Conservation (phyloP, 306 rosid species). For the Geum urbanum region DNA sequence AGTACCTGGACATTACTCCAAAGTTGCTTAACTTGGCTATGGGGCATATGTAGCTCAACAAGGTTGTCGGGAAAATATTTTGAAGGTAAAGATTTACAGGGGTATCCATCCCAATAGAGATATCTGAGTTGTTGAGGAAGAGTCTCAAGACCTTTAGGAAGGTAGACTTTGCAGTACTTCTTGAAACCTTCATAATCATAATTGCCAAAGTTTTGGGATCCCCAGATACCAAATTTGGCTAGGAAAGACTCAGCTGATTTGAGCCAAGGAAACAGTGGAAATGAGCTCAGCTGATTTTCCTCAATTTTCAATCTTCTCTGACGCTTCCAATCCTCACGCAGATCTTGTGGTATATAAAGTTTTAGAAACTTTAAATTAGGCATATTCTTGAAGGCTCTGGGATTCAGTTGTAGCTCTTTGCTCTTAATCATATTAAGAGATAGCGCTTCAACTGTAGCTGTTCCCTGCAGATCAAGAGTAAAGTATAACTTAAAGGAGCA, state of each 20-base stretch:
- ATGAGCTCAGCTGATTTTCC: not conserved
- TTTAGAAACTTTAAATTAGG: slow-evolving; percentile 19
- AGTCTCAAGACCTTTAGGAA: not conserved
- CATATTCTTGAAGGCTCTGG: slow-evolving; percentile 24
- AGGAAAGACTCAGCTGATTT: not conserved
- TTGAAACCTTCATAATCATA: not conserved
- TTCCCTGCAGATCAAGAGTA: slow-evolving; percentile 6
- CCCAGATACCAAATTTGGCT: not conserved
- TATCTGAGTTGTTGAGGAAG: slow-evolving; percentile 14
- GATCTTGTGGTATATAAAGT: not conserved
- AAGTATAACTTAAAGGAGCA: too few species aligned
- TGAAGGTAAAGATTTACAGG: slow-evolving; percentile 7
- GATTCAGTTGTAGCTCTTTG: not conserved
- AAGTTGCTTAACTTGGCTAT: slow-evolving; percentile 6
- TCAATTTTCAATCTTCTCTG: not conserved
- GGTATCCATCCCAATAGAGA: slow-evolving; percentile 18
- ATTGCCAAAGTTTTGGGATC: not conserved
- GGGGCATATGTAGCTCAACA: slow-evolving; percentile 14
- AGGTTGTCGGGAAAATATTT: slow-evolving; percentile 12
- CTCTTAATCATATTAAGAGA: too few species aligned
- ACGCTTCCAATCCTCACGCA: not conserved
- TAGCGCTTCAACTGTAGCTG: not conserved
- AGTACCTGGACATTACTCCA: slow-evolving; percentile 19
- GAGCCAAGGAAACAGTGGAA: not conserved
- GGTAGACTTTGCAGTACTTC: not conserved